Evolutionary conservation across 192 early-diverging fungal genomes (phyloP).

Genomic region (Coemansia sp.): DNA sequence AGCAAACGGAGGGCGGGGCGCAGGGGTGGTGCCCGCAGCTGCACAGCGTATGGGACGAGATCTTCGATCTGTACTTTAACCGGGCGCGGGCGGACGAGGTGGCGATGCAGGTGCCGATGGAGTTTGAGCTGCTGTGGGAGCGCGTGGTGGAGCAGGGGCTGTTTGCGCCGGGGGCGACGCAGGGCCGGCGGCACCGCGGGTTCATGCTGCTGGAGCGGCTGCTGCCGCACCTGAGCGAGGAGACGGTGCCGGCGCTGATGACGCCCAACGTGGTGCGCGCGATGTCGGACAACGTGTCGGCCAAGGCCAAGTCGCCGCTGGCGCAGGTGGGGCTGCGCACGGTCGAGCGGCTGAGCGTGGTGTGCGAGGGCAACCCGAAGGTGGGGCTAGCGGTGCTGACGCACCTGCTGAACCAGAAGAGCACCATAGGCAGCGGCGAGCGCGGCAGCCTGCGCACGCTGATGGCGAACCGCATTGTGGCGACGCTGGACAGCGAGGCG

Average conservation of each 20-base stretch:
- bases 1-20: conserved; percentile 27
- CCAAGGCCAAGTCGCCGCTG: conserved; percentile 64
- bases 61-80: conserved; percentile 59
- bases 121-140: conserved; percentile 79
- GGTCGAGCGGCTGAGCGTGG: conserved; percentile 41
- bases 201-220: conserved; percentile 73
- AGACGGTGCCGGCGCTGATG: conserved; percentile 38
- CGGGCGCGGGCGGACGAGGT: conserved; percentile 35
- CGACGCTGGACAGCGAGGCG: conserved; percentile 62
- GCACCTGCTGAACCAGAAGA: conserved; percentile 74
- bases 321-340: conserved; percentile 65
- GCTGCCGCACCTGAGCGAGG: conserved; percentile 35
- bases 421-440: conserved; percentile 48
- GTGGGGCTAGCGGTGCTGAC: conserved; percentile 74
- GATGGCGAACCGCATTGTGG: conserved; percentile 74
- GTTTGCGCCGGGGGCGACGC: conserved; percentile 65
- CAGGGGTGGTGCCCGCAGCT: conserved; percentile 71
- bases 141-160: conserved; percentile 69
- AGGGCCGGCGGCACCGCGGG: conserved; percentile 88
- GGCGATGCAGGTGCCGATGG: conserved; percentile 31
- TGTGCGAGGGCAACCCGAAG: conserved; percentile 62
- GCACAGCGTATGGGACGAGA: conserved; percentile 75
- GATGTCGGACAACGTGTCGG: conserved; percentile 82
- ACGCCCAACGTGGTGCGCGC: conserved; percentile 80
- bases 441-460: conserved; percentile 70